Base-by-base conservation (phyloP, 2,329 filamentous ascomycete genomes). In the Fusarium tjaetaba region DNA sequence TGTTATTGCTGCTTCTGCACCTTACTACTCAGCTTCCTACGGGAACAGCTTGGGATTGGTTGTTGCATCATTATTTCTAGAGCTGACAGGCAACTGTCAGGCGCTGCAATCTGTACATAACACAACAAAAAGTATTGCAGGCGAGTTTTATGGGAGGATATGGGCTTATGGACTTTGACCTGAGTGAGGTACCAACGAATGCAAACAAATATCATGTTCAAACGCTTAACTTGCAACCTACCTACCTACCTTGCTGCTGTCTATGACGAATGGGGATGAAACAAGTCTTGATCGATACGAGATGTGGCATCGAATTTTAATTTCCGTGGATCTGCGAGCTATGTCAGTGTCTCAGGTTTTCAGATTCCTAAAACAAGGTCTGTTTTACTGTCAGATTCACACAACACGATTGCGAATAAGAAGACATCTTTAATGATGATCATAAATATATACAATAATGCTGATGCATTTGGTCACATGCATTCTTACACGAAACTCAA, bases 41-140 rank as follows among this genome's bases (percentile, higher is more conserved):
- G 39, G 62, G 67, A 48, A 56, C 30, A 30, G 34, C 42, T 36
- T 58, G 53, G 45, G 65, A 62, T 65, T 68, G 62, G 65, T 64
- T 73, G 42, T 62, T 69, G 65, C 72, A 61, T 71, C 74, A 62
- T 68, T 62, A 61, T 70, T 67, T 76, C 48, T 77, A 72, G 70
- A 77, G 74, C 70, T 75, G 65, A 41, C 65, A 62, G 64, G 71
- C 67, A 45, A 68, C 59, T 68, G 68, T 64, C 61, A 48, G 65
- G 55, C 63, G 56, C 72, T 69, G 61, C 71, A 72, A 61, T 62
- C 45, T 74, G 70, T 77, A 72, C 68, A 77, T 75, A 75, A 52
- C 65, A 71, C 57, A 68, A 63, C 69, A 46, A 52, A 59, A 48
- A 26, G 59, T 53, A 58, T 59, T 66, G 65, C 73, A 74, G 68